Evolutionary conservation across 257 asterid species (phyloP).

Genomic region (Forsythia suspensa): DNA sequence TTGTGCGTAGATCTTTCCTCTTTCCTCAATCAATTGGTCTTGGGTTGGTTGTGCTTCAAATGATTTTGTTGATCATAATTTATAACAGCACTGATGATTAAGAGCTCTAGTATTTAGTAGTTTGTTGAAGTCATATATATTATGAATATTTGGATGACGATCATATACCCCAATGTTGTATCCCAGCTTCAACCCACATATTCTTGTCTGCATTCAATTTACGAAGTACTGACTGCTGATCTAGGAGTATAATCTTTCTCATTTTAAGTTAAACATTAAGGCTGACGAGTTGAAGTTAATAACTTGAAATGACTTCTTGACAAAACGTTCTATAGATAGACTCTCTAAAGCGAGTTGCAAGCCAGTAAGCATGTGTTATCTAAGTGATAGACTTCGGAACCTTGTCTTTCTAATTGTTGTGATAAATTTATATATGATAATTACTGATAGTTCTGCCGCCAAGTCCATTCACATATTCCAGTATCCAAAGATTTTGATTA

Average conservation of each 20-base stretch:
- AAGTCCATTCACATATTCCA: background rate
- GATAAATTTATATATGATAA: no score
- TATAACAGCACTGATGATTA: no score
- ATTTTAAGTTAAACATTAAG: background rate
- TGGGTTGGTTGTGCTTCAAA: no score
- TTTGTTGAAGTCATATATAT: no score
- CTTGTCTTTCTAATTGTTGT: background rate
- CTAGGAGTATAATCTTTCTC: background rate
- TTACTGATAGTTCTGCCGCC: background rate
- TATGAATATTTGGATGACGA: no score
- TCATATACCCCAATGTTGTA: no score
- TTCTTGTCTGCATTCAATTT: background rate
- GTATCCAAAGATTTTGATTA: background rate
- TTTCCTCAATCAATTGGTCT: no score
- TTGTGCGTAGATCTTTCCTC: no score
- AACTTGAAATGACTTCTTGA: background rate
- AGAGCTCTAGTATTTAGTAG: no score
- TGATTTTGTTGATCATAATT: no score
- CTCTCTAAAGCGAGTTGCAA: background rate
- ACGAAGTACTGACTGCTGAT: background rate
- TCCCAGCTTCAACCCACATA: background rate
- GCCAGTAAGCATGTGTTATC: no score
- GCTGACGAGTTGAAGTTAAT: background rate
- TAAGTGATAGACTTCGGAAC: background rate
- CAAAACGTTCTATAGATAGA: background rate